Percentiles rank a stretch among this genome's conserved stretches.
Evolutionary conservation across 208 protist species (phyloP).

Genomic region (Lotmaria passim): DNA sequence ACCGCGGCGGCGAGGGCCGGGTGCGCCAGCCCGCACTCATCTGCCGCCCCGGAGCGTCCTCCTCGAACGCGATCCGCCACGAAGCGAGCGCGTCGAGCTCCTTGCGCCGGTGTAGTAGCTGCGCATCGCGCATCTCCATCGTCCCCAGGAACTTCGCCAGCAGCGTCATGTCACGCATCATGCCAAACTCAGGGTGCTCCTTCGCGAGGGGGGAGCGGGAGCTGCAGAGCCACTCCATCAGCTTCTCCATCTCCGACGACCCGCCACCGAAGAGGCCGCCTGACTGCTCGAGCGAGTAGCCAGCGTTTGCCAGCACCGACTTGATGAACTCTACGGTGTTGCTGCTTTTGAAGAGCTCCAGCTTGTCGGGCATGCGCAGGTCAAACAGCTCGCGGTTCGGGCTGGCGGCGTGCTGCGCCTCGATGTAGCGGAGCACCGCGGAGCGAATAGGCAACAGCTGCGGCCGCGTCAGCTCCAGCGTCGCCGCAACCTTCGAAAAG

Average conservation of each 20-base stretch:
- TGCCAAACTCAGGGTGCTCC: constrained; percentile 67
- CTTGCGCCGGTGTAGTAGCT: constrained; percentile 69
- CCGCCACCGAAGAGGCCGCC: constrained; percentile 31
- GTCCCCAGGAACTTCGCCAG: constrained; percentile 80
- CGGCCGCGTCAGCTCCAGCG: constrained; percentile 69
- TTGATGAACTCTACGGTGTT: constrained; percentile 69
- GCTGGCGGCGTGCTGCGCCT: constrained; percentile 27
- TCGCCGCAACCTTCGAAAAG: constrained; percentile 51
- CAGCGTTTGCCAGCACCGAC: constrained; percentile 54
- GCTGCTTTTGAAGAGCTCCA: constrained; percentile 75
- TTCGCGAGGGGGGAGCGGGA: constrained; percentile 51
- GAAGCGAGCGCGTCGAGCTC: constrained; percentile 60
- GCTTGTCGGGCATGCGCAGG: constrained; percentile 74
- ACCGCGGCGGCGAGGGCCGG: constrained; percentile 43
- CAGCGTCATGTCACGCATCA: constrained; percentile 75
- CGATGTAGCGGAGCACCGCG: constrained; percentile 67
- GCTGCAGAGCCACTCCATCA: constrained; percentile 78
- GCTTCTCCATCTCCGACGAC: constrained; percentile 73
- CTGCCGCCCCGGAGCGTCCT: constrained; percentile 66
- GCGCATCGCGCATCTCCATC: constrained; percentile 80
- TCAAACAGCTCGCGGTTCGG: constrained; percentile 65
- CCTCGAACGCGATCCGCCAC: constrained; percentile 85
- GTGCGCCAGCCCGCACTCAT: constrained; percentile 84
- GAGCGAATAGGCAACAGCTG: constrained; percentile 52
- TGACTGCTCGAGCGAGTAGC: constrained; percentile 59